Evolutionary conservation across 2,329 filamentous ascomycete species (phyloP), one percentile per base, ranked within the genome.

Genomic region (Calonectria pauciramosa): DNA sequence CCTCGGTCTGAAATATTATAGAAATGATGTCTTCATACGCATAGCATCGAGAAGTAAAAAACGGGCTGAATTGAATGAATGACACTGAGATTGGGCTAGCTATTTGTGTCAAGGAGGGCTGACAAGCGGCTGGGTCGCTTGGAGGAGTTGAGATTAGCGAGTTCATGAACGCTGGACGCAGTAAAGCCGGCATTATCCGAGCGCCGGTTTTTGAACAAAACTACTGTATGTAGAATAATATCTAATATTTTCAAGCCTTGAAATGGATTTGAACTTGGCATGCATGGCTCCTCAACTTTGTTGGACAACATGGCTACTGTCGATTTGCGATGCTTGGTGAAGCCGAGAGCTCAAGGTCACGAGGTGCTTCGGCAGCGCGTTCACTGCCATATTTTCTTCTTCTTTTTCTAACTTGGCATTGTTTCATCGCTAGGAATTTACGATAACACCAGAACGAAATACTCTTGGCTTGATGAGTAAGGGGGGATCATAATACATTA

Each of bases 401-500:
- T 23, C 20, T 20, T 20, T 20, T 20, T 4, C 9, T 23, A n/a
- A 10, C n/a, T 47, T 47, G 8, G 13, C 23, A 47, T 23, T n/a
- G 9, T 23, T 23, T 41, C 36, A 18, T 18, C 16, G 2, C 18
- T 18, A 18, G 2, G 10, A 3, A 14, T 41, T 18, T 18, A 18
- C 36, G 7, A 18, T 47, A 23, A 23, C 4, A 23, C n/a, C 10
- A 4, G 44, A 47, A 47, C 20, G 6, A 41, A 28, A 18, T 10
- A 20, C 30, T 14, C 16, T 26, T 28, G 38, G 18, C 56, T 60
- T 30, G 34, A 23, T 41, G n/a, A 60, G 23, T n/a, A 63, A 41
- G 56, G 56, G 56, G 56, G 56, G 65, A 52, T 36, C 49, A 54
- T 70, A 28, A 70, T 70, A 70, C 68, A 70, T 70, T 70, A 70